Base-by-base conservation (phyloP, 106 monocot genomes). In the Gastrodia elata region DNA sequence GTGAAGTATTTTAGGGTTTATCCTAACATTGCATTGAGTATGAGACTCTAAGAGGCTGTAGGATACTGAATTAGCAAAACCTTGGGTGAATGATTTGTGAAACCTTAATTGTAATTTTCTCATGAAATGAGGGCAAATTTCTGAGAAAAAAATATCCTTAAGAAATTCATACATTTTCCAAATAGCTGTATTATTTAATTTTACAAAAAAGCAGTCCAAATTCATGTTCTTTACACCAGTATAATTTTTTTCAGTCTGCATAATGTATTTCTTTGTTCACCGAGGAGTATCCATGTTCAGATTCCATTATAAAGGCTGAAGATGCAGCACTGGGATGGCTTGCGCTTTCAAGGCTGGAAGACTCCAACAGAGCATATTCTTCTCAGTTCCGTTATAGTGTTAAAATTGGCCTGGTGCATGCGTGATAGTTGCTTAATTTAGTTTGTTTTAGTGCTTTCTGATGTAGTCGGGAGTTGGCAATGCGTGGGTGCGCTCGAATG, bases 361-460 rank as follows among this genome's bases (percentile, higher is more conserved):
- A 9, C n/a, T 52, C 5, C 52, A n/a, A 52, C n/a, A 22, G 7
- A 52, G 4, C n/a, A 20, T 22, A n/a, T 52, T 7, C 9, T 28
- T 68, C 20, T 26, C 13, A 14, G 18, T 26, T 24, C n/a, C 33
- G n/a, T 55, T 55, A 34, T 35, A 36, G 48, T 6, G 38, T 16
- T 74, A 64, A 61, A 39, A 39, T 32, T 74, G n/a, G 4, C 20
- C 30, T 46, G 10, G n/a, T 44, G 44, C 41, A 41, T 2, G 41
- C 25, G 18, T 68, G 10, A 68, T 38, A 37, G 38, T 7, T 68
- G 16, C 33, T 5, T 18, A n/a, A 15, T 22, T 34, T 35, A 35
- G 34, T 38, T n/a, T 35, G 52, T 46, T 52, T 77, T 57, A 77
- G 77, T 77, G 77, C 56, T 57, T 77, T 69, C 38, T 71, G 77